A percentile compares a stretch with the other conserved stretches of the same genome.
phyloP scores from a whole-genome alignment of 495 filamentous ascomycete genomes.

The Stereocaulon alpinum region DNA sequence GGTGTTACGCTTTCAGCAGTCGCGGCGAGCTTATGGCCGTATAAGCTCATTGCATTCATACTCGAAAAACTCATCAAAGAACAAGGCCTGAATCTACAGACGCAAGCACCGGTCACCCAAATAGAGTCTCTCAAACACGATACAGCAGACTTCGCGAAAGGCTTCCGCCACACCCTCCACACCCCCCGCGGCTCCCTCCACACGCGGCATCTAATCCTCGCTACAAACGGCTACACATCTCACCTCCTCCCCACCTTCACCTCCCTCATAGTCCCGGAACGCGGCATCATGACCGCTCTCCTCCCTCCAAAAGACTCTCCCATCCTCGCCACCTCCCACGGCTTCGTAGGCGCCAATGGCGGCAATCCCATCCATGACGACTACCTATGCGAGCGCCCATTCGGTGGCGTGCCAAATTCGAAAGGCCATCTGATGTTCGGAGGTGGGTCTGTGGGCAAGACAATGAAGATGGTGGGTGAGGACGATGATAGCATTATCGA shows the following conservation, averaged over 20 bases:
- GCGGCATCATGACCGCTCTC: slow-evolving; percentile 64
- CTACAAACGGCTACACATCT: slow-evolving; percentile 70
- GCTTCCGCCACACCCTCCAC: slow-evolving; percentile 31
- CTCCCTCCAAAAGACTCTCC: slow-evolving; percentile 37
- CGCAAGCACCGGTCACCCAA: slow-evolving; percentile 52
- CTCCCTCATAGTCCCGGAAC: slow-evolving; percentile 65
- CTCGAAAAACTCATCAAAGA: slow-evolving; percentile 45
- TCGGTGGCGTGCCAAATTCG: slow-evolving; percentile 33
- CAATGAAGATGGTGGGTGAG: slow-evolving; percentile 41
- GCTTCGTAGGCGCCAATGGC: slow-evolving; percentile 42
- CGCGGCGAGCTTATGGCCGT: slow-evolving; percentile 59
- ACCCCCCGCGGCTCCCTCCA: slow-evolving; percentile 54
- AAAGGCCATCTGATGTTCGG: slow-evolving; percentile 55
- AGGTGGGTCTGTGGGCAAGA: slow-evolving; percentile 43
- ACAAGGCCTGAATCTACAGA: slow-evolving; percentile 57
- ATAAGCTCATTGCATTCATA: slow-evolving; percentile 61
- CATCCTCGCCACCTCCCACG: slow-evolving; percentile 45
- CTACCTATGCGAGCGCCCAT: slow-evolving; percentile 63
- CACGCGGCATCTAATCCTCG: slow-evolving; percentile 54
- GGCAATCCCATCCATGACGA: slow-evolving; percentile 44
- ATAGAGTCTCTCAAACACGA: slow-evolving; percentile 6
- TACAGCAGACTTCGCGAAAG: slow-evolving; percentile 25
- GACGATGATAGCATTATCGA: slow-evolving; percentile 49
- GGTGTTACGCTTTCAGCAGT: slow-evolving; percentile 34
- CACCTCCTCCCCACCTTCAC: slow-evolving; percentile 57